Conservation (phyloP, 768 basidiomycete species). For the Kwoniella newhampshirensis region DNA sequence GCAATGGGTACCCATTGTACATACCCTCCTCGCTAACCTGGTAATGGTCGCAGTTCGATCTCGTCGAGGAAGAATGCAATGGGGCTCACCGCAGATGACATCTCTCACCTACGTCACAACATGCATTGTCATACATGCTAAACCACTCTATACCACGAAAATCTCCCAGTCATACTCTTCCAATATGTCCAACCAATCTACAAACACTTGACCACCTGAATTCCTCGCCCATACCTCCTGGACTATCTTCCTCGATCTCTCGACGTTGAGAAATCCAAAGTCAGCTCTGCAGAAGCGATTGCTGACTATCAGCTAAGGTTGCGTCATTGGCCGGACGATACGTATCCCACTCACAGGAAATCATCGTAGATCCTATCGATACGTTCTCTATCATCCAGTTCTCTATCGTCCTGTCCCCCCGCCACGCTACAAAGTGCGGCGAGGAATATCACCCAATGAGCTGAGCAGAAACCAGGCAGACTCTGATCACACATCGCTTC, state of each 20-base stretch:
- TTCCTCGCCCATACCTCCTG: slow-evolving; percentile 38
- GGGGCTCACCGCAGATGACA: slow-evolving; percentile 13
- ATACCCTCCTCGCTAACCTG: no score
- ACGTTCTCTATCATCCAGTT: slow-evolving; percentile 29
- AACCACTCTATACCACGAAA: slow-evolving; percentile 26
- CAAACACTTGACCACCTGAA: slow-evolving; percentile 21
- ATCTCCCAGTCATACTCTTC: slow-evolving; percentile 44
- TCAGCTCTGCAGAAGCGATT: slow-evolving; percentile 15
- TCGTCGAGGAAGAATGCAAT: slow-evolving; percentile 22
- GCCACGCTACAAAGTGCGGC: slow-evolving; percentile 26
- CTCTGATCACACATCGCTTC: slow-evolving; percentile 36
- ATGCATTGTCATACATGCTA: background rate
- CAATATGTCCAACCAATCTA: slow-evolving; percentile 46
- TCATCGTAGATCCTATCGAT: slow-evolving; percentile 33
- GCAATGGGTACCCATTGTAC: background rate
- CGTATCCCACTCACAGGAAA: slow-evolving; percentile 20
- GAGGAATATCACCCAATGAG: slow-evolving; percentile 42
- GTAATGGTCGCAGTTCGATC: slow-evolving; percentile 28
- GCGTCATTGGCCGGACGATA: no score
- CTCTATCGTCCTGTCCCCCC: slow-evolving; percentile 17
- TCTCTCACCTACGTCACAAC: background rate
- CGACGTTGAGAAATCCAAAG: slow-evolving; percentile 31
- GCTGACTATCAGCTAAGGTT: no score
- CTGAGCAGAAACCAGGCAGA: slow-evolving; percentile 34
- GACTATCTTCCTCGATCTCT: slow-evolving; percentile 33